Conservation (phyloP, 352 stramenopile genomes). For the Phytophthora macrochlamydospora region DNA sequence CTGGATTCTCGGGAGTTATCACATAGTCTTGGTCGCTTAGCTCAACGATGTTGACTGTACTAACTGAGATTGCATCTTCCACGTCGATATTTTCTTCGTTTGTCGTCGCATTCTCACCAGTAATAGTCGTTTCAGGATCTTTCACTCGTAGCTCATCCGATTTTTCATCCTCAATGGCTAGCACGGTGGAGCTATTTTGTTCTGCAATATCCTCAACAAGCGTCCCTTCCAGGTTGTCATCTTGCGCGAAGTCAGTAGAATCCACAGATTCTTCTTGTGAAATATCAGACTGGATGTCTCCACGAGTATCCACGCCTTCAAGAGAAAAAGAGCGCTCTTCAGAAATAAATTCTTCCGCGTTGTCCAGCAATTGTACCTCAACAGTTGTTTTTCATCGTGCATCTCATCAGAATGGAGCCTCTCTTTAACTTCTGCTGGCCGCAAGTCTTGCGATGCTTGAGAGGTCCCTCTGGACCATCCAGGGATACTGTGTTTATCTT, state of each 20-base stretch:
- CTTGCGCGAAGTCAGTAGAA: too few relatives aligned
- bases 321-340: too few relatives aligned
- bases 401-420: conserved; percentile 2
- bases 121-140: not conserved
- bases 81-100: not conserved
- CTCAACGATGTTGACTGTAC: not conserved
- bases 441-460: conserved; percentile 8
- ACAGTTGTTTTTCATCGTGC: not conserved
- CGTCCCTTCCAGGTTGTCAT: not conserved
- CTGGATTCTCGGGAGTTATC: not conserved
- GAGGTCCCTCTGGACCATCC: conserved; percentile 56
- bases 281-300: too few relatives aligned
- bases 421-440: conserved; percentile 3
- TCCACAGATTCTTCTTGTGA: too few relatives aligned
- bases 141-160: not conserved
- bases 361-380: too few relatives aligned
- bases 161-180: not conserved
- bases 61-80: not conserved
- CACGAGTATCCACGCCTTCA: too few relatives aligned
- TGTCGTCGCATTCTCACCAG: not conserved
- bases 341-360: too few relatives aligned
- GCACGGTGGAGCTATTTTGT: not conserved
- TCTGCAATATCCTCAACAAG: not conserved
- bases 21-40: not conserved
- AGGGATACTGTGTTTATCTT: conserved; percentile 79